Conservation (phyloP, 257 asterid genomes). For the Salvia splendens region DNA sequence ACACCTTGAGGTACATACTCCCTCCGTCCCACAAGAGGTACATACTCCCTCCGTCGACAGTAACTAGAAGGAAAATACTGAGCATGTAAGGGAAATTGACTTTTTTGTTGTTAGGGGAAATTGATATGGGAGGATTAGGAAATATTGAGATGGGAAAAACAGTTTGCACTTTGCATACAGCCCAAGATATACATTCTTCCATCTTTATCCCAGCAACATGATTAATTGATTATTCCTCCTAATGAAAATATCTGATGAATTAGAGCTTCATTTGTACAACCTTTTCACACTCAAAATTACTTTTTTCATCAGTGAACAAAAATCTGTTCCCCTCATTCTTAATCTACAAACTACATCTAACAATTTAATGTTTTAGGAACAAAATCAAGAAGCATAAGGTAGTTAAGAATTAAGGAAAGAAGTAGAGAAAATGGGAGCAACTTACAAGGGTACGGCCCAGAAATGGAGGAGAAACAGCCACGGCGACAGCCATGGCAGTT, state of each 20-base stretch:
- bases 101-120: background rate
- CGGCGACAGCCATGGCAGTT: slow-evolving; percentile 58
- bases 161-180: background rate
- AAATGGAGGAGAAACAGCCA: slow-evolving; percentile 68
- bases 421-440: slow-evolving; percentile 12
- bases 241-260: slow-evolving; percentile 13
- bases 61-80: slow-evolving; percentile 3
- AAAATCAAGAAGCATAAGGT: slow-evolving; percentile 11
- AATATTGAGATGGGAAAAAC: background rate
- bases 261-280: slow-evolving; percentile 2
- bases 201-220: slow-evolving; percentile 16
- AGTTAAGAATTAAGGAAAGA: background rate
- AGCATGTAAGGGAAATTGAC: background rate
- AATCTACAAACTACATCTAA: background rate
- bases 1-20: too few species aligned
- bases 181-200: background rate
- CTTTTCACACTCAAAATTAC: slow-evolving; percentile 1
- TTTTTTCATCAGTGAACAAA: background rate
- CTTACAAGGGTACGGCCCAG: slow-evolving; percentile 58
- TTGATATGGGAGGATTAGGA: background rate
- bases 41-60: too few species aligned
- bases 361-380: background rate
- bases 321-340: background rate
- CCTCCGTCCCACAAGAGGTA: too few species aligned
- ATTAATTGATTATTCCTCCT: background rate